Conservation (phyloP, 257 asterid genomes). For the Nemophila menziesii region DNA sequence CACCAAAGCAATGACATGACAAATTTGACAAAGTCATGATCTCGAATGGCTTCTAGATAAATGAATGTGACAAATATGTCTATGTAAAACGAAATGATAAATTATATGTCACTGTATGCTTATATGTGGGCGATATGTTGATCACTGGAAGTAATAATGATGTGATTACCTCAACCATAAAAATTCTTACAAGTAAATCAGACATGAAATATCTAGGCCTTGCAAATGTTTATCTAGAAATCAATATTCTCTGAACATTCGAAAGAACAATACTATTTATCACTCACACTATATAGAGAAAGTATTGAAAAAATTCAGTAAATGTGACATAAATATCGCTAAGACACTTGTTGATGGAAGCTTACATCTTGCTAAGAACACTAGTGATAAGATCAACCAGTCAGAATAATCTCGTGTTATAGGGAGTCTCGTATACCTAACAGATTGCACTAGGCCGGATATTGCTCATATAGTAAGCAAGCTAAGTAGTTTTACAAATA, state of each 20-base stretch:
- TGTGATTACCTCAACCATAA: background rate
- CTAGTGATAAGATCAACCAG: background rate
- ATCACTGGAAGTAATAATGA: too few species aligned
- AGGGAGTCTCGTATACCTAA: too few species aligned
- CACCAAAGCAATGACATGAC: slow-evolving; percentile 2
- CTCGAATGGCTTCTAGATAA: too few species aligned
- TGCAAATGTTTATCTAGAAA: background rate
- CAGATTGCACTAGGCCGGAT: too few species aligned
- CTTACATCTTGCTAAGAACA: background rate
- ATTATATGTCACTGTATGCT: background rate
- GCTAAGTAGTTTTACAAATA: too few species aligned
- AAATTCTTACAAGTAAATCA: background rate
- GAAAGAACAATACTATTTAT: background rate
- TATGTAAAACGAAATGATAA: too few species aligned
- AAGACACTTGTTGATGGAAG: background rate
- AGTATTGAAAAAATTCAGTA: background rate
- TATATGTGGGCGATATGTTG: too few species aligned
- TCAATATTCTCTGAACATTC: background rate
- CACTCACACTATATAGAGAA: slow-evolving; percentile 2
- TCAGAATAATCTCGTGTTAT: background rate
- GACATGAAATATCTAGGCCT: too few species aligned
- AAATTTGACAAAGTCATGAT: too few species aligned
- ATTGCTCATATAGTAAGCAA: too few species aligned
- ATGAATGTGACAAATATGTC: too few species aligned
- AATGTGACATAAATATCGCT: background rate